Evolutionary conservation across 2,329 filamentous ascomycete genomes (phyloP), one percentile per base, ranked within the genome.

Genomic region (Lachnellula subtilissima): DNA sequence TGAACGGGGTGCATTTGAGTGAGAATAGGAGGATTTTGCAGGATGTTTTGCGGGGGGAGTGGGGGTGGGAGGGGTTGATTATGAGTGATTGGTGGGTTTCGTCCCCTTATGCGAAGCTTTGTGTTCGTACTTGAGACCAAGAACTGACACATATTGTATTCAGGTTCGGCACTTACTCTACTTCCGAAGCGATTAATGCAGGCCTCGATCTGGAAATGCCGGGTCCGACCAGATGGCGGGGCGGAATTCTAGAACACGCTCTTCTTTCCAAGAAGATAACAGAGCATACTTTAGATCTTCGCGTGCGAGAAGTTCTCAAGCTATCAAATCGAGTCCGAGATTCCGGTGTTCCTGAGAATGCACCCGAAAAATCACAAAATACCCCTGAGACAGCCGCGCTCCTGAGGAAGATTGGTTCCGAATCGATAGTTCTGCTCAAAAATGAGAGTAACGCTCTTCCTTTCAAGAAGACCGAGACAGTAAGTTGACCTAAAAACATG

Each of bases 401-500:
- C 22, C 75, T 84, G 14, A 74, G 83, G 28, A 74, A 79, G 35
- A 71, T 83, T 3, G 81, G 82, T 3, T 75, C 79, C 0, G 79
- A 85, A 57, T 81, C 79, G 0, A 78, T 86, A 8, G 83, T 87
- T 0, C 75, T 87, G 12, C 70, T 87, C 25, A 86, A 87, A 71
- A 87, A 88, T 58, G 76, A 83, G 17, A 74, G 74, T 7, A 71
- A 72, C 12, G 67, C 81, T 1, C 72, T 88, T 0, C 85, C 85
- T 0, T 68, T 82, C 48, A 70, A 73, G 42, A 49, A 73, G 75
- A 70, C 87, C 3, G 79, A 60, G 45, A 70, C 51, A 64, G 61
- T 46, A 17, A 64, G 55, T 60, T 69, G 5, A 53, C 69, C 11
- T 58, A 69, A 22, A 35, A 32, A 4, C 28, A 3, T 32, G 2